Percentiles rank a stretch among this genome's conserved stretches.
Evolutionary conservation across 495 filamentous ascomycete species (phyloP).

Genomic region (Penicillium antarcticum): DNA sequence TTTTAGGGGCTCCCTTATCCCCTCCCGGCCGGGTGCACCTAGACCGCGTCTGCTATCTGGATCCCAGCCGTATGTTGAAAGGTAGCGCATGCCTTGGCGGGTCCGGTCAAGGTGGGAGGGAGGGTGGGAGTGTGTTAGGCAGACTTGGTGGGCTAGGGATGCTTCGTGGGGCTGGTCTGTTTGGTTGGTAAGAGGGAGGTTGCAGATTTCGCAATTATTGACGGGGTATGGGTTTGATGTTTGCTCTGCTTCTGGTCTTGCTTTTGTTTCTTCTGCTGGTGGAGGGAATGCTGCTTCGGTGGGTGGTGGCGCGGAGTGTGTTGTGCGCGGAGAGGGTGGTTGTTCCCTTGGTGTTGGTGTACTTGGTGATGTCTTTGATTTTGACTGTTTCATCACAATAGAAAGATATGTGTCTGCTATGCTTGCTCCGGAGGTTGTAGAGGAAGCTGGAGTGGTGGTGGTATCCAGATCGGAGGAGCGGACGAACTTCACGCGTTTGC

Average conservation of each 20-base stretch:
- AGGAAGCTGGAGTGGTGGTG: slow-evolving; percentile 30
- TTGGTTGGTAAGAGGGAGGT: slow-evolving; percentile 43
- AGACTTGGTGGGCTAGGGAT: slow-evolving; percentile 78
- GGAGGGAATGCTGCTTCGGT: slow-evolving; percentile 7
- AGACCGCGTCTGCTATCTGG: slow-evolving; percentile 75
- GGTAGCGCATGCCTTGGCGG: slow-evolving; percentile 69
- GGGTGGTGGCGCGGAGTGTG: slow-evolving; percentile 17
- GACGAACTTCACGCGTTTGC: slow-evolving; percentile 78
- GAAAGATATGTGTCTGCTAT: slow-evolving; percentile 68
- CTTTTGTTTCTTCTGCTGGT: not conserved
- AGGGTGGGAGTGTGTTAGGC: slow-evolving; percentile 74
- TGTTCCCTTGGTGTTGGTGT: slow-evolving; percentile 7
- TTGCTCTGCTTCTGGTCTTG: not conserved
- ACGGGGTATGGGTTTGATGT: not conserved
- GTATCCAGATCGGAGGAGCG: slow-evolving; percentile 56
- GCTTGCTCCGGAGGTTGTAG: slow-evolving; percentile 28
- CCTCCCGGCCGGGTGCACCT: slow-evolving; percentile 63
- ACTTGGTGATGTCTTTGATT: slow-evolving; percentile 12
- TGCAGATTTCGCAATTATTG: slow-evolving; percentile 56
- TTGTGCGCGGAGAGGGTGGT: slow-evolving; percentile 6
- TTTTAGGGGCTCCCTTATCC: slow-evolving; percentile 74
- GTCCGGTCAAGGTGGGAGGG: slow-evolving; percentile 81
- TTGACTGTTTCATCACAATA: slow-evolving; percentile 55
- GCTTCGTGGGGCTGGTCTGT: slow-evolving; percentile 54
- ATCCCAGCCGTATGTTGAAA: slow-evolving; percentile 82